Base-by-base conservation (phyloP, 352 stramenopile genomes). In the Pythium utonaiense region DNA sequence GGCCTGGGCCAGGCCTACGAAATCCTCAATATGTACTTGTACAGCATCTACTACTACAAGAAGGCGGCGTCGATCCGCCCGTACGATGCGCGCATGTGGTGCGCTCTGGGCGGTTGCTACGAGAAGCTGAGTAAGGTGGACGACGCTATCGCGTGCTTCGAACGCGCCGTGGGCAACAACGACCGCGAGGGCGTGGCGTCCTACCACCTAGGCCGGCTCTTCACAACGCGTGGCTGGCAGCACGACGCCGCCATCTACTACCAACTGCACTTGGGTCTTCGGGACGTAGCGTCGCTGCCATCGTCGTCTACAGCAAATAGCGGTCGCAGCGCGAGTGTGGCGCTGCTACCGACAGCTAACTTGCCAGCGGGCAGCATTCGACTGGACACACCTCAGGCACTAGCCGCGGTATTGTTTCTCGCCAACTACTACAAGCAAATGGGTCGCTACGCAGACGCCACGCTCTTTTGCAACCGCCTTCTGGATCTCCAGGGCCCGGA, bases 1-100 rank as follows among this genome's bases (percentile, higher is more conserved):
- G 97, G 97, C 21, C 83, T 99, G 22, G 97, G 96, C 0, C 97
- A 99, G 73, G 96, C 95, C 0, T 99, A 99, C 75, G 97, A 99
- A 80, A 97, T 99, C 48, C 79, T 99, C 50, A 97, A 98, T 68
- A 98, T 99, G 95, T 92, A 95, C 56, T 81, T 98, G 53, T 99
- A 99, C 75, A 97, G 96, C 42, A 85, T 99, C n/a, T 98, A 99
- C 81, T 99, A 99, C 78, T 99, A 98, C 74, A 84, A 95, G 52
- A 98, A 98, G 73, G 96, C 96, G 8, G 91, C 96, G 8, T 77
- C 86, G 17, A 86, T 99, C n/a, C 90, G 96, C 3, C 96, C 96
- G 9, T 97, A 98, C 62, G 96, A 99, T 78, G 91, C 95, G 34
- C 84, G 96, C n/a, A 99, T 99, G 96, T 99, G 96, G 96, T 97